Conservation (phyloP, 768 basidiomycete genomes). For the Punctularia strigosozonata region DNA sequence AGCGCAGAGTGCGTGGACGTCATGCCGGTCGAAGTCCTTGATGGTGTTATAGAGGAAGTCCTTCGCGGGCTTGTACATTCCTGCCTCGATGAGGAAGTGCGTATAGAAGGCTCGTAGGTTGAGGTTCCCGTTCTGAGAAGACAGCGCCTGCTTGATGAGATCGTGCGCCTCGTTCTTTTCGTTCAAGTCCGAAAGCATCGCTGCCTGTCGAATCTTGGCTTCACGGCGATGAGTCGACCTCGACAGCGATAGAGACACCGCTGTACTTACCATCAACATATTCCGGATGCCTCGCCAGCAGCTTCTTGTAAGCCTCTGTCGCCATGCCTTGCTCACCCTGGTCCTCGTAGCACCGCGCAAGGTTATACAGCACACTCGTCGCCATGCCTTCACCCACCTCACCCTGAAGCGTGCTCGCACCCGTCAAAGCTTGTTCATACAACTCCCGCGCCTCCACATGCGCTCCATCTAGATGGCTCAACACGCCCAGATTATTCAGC, state of each 20-base stretch:
- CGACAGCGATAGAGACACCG: background rate
- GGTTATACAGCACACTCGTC: slow-evolving; percentile 82
- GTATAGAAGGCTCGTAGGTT: slow-evolving; percentile 91
- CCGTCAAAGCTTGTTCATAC: slow-evolving; percentile 68
- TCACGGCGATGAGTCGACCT: background rate
- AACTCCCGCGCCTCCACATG: slow-evolving; percentile 41
- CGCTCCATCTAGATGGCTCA: slow-evolving; percentile 61
- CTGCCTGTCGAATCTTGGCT: slow-evolving; percentile 92
- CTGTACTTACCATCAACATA: slow-evolving; percentile 77
- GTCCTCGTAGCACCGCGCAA: slow-evolving; percentile 87
- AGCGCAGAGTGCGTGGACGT: slow-evolving; percentile 86
- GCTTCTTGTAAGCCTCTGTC: slow-evolving; percentile 77
- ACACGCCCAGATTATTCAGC: slow-evolving; percentile 69
- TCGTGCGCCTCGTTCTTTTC: slow-evolving; percentile 77
- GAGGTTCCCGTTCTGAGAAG: slow-evolving; percentile 64
- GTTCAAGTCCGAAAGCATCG: slow-evolving; percentile 60
- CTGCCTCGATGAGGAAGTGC: slow-evolving; percentile 79
- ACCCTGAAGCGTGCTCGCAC: slow-evolving; percentile 31
- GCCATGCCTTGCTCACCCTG: slow-evolving; percentile 62
- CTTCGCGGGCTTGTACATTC: slow-evolving; percentile 58
- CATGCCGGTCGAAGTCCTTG: slow-evolving; percentile 77
- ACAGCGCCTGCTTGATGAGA: slow-evolving; percentile 79
- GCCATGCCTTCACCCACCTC: slow-evolving; percentile 57
- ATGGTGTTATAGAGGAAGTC: slow-evolving; percentile 87
- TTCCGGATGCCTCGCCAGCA: slow-evolving; percentile 86